Conservation (phyloP, 177 flowering plant species). For the Telopea speciosissima region DNA sequence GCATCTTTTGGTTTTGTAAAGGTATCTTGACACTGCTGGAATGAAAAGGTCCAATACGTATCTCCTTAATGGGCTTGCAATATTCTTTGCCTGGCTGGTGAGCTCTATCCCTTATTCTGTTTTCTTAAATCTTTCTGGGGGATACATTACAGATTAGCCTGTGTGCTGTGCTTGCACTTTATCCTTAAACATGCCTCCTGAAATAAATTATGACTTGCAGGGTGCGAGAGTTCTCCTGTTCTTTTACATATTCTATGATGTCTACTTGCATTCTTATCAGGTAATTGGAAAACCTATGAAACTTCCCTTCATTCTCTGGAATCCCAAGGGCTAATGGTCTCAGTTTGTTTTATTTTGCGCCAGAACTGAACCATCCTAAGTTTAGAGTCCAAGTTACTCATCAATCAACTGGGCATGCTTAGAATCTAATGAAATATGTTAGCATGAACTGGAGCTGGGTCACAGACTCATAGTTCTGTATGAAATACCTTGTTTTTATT, state of each 20-base stretch:
- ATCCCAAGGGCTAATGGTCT: background rate
- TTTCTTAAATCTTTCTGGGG: background rate
- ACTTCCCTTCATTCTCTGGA: background rate
- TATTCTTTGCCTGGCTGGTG: constrained; percentile 92
- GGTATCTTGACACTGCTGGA: constrained; percentile 92
- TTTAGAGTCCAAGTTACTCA: no score
- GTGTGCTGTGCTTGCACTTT: background rate
- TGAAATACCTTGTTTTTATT: no score
- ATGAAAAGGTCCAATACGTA: constrained; percentile 82
- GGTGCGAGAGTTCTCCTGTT: constrained; percentile 81
- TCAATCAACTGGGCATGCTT: background rate
- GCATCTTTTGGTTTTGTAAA: constrained; percentile 24
- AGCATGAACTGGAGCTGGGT: background rate
- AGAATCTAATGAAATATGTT: background rate
- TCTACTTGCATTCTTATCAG: constrained; percentile 77
- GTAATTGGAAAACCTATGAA: constrained; percentile 25
- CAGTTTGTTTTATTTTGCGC: background rate
- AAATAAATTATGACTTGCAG: constrained; percentile 41
- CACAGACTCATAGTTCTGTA: no score
- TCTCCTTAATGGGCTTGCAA: constrained; percentile 74
- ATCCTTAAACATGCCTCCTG: background rate
- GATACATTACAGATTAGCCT: background rate
- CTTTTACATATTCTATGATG: constrained; percentile 74
- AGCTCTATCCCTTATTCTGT: constrained; percentile 15
- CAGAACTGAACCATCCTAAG: background rate